phyloP scores from a whole-genome alignment of 352 stramenopile genomes.

The Pythium dissimile region DNA sequence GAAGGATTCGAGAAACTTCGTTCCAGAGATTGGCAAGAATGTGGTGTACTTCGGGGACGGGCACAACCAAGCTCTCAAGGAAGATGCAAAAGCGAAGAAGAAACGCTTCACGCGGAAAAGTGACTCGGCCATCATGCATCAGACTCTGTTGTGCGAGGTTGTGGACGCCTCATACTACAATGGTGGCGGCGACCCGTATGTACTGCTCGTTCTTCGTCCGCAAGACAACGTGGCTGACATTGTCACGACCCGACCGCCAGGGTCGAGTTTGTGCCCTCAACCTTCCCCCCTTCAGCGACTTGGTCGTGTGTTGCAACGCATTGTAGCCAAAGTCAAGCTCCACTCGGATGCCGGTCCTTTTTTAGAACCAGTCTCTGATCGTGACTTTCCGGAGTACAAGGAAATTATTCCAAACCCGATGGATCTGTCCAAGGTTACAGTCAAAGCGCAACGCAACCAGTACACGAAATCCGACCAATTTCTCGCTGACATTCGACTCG shows the following conservation, averaged over 20 bases:
- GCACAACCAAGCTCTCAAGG: constrained; percentile 70
- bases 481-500: constrained; percentile 62
- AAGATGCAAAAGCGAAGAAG: constrained; percentile 74
- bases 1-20: constrained; percentile 74
- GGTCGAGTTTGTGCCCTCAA: constrained; percentile 50
- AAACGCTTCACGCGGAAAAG: constrained; percentile 74
- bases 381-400: constrained; percentile 83
- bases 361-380: constrained; percentile 71
- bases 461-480: constrained; percentile 57
- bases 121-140: constrained; percentile 40
- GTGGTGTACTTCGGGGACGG: constrained; percentile 86
- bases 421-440: constrained; percentile 57
- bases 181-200: constrained; percentile 78
- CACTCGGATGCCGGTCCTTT: constrained; percentile 67
- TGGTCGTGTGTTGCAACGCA: constrained; percentile 53
- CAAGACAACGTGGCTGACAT: constrained; percentile 27
- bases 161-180: constrained; percentile 72
- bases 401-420: constrained; percentile 77
- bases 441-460: constrained; percentile 49
- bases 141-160: constrained; percentile 61
- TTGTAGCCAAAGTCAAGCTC: constrained; percentile 59
- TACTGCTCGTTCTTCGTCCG: constrained; percentile 49
- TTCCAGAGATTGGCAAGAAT: constrained; percentile 58
- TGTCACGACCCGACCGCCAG: constrained; percentile 29
- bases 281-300: constrained; percentile 59